Conservation (phyloP, 257 asterid species). For the Salvia rosmarinus region DNA sequence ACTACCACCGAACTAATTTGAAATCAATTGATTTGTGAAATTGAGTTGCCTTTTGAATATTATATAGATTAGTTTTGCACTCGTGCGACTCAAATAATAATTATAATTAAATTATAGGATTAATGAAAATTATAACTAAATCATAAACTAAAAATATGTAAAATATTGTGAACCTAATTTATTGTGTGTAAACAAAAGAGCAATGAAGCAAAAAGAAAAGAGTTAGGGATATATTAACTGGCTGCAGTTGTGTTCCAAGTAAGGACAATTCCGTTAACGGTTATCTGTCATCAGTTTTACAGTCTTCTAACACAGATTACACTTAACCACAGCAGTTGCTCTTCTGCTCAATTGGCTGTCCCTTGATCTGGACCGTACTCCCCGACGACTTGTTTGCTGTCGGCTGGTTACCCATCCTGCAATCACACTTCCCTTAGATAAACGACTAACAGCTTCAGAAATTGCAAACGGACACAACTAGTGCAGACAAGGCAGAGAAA, state of each 20-base stretch:
- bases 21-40: too few species aligned
- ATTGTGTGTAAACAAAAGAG: background rate
- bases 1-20: too few species aligned
- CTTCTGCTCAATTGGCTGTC: conserved; percentile 94
- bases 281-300: conserved; percentile 33
- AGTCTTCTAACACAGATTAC: conserved; percentile 14
- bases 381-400: conserved; percentile 55
- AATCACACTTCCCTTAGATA: conserved; percentile 15
- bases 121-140: too few species aligned
- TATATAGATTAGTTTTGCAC: too few species aligned
- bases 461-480: background rate
- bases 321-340: conserved; percentile 82
- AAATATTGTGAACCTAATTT: too few species aligned
- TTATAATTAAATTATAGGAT: too few species aligned
- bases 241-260: conserved; percentile 25
- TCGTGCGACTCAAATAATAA: too few species aligned
- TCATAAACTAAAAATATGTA: too few species aligned
- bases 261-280: conserved; percentile 9
- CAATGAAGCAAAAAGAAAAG: conserved; percentile 8
- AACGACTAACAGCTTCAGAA: background rate
- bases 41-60: too few species aligned
- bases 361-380: conserved; percentile 79
- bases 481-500: background rate
- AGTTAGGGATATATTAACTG: conserved; percentile 30
- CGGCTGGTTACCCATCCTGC: conserved; percentile 91